Evolutionary conservation across 768 basidiomycete genomes (phyloP), one percentile per base, ranked within the genome.

Genomic region (Mycena kentingensis): DNA sequence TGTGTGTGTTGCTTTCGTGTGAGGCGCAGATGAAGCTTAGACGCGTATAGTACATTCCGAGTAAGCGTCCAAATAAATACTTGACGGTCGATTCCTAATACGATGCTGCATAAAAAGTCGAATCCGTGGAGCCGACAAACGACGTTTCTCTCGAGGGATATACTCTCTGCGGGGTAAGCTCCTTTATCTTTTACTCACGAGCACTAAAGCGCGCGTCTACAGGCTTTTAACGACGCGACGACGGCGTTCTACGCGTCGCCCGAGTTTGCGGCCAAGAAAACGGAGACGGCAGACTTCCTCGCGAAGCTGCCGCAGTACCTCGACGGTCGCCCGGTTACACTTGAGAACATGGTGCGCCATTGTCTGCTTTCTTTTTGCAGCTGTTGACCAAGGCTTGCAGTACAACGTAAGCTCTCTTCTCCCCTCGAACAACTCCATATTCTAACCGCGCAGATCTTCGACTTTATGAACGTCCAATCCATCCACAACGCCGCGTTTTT

Each of bases 391-490:
- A 58, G 13, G 27, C 44, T 47, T 39, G 18, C 52, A 75, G 72
- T 72, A 70, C 67, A 76, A 76, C 47, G 74, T 76, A 45, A 66
- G 67, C 29, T 21, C 47, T 51, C 25, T 31, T 16, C 22, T 10
- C 12, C 18, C 28, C 19, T 25, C 42, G 31, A 19, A 16, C 19
- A 32, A 15, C 27, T 12, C n/a, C 35, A 18, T 5, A 3, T 49
- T 27, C 18, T 5, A 27, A 38, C 15, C 19, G 41, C 24, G 5
- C 21, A 87, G 84, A 77, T 88, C 45, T 88, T 70, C 63, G 85
- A 88, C 60, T 90, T 79, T 57, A 83, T 90, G 76, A 88, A 88
- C 62, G 85, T 90, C 45, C 76, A 87, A 59, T 76, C 61, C 38
- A 84, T 87, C 44, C 86, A 91, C 67, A 83, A 88, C 52, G 71